Base-by-base conservation (phyloP, 495 filamentous ascomycete species). In the Lasiosphaeriaceae sp. region DNA sequence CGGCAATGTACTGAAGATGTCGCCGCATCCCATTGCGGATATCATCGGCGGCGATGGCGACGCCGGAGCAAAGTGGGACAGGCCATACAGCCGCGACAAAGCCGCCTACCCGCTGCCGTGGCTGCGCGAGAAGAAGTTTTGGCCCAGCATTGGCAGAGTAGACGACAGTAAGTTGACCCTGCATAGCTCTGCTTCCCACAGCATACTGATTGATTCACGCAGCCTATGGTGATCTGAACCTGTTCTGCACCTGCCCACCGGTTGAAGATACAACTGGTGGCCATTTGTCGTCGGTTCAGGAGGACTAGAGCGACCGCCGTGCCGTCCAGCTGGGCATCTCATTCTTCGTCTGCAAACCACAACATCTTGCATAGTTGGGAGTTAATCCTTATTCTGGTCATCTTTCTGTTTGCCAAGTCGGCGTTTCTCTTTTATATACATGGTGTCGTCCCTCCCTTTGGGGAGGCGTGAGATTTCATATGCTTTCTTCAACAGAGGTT, bases 121-220 rank as follows among this genome's bases (percentile, higher is more conserved):
- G 78, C 72, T 97, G 59, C 83, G 83, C 74, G 90, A 96, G 82
- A 96, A 95, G 86, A 98, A 98, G 79, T 97, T 97, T 77, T 98
- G 94, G 94, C 93, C 94, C 0, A 87, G 79, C 34, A 91, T 97
- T 34, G 90, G 89, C 8, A 80, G 94, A 66, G 77, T 97, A 29
- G 88, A 98, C 74, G 95, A 98, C 79, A 83, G 91, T 93, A 77
- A 78, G 84, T 78, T 34, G 6, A 17, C 11, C 12, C 1, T 3
- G 24, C n/a, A 24, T 29, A 14, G 6, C 9, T 0, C 7, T 24
- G 23, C 11, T n/a, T 12, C 3, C 14, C 19, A 2, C 16, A 47
- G 2, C 14, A 22, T n/a, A 17, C 71, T 78, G 66, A 60, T 22
- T 51, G 37, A 5, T 17, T 12, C 49, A n/a, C 44, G 39, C 57